These are phyloP conservation scores for Claviceps digitariae DNA, from an alignment of 2,329 filamentous ascomycete species.

Conservation along the genomic window DNA sequence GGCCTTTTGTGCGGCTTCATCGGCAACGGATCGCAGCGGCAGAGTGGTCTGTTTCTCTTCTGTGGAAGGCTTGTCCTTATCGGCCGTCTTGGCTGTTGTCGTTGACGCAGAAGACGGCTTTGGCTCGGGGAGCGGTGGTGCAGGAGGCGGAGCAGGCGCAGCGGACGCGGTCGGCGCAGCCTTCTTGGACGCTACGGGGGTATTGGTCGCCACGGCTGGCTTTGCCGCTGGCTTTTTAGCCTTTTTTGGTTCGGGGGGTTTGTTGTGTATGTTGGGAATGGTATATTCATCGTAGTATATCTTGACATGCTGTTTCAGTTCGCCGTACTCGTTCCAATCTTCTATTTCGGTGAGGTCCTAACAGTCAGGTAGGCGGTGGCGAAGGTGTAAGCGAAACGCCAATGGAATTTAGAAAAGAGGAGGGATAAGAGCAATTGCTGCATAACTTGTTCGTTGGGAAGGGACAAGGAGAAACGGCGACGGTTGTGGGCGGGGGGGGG, in stretches of 20 bases:
- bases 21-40: conserved; percentile 40
- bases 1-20: conserved; percentile 53
- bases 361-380: not conserved
- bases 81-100: conserved; percentile 11
- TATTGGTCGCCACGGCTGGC: conserved; percentile 11
- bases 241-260: conserved; percentile 29
- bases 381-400: not conserved
- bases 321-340: conserved; percentile 98
- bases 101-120: conserved; percentile 10
- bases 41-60: conserved; percentile 14
- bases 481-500: no score
- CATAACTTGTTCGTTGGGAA: not conserved
- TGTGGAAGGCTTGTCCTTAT: conserved; percentile 11
- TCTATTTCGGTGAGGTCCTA: conserved; percentile 90
- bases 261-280: conserved; percentile 40
- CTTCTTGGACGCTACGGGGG: conserved; percentile 6
- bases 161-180: no score
- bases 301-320: conserved; percentile 74
- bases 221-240: conserved; percentile 12
- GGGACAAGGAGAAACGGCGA: not conserved
- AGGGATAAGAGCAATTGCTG: not conserved
- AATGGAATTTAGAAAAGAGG: not conserved
- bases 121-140: conserved; percentile 8
- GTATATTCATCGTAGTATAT: conserved; percentile 51
- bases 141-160: conserved; percentile 9